Base-by-base conservation (phyloP, 2,329 filamentous ascomycete genomes). In the Fusarium veterinarium region DNA sequence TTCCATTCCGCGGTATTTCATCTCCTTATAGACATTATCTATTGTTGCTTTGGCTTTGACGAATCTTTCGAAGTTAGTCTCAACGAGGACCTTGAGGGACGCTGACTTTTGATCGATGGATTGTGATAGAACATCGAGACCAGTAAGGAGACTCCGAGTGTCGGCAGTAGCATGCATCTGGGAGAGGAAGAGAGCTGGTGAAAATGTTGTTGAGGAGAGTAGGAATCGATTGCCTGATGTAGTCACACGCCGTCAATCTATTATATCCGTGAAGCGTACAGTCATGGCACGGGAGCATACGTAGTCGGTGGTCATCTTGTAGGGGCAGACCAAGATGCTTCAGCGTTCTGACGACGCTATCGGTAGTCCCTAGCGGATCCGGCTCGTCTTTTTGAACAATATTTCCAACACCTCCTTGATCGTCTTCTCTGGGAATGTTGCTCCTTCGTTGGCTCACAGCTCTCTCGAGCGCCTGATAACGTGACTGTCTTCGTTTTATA, bases 81-180 rank as follows among this genome's bases (percentile, higher is more conserved):
- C 96, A 30, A 99, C 96, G 23, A 99, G 88, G 16, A 97, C 93
- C 80, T 99, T 99, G 69, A 99, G 88, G 8, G 95, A 98, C 0
- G 95, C 96, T 0, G 95, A 98, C 82, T 99, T 99, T 83, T 98
- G 94, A 78, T 98, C 96, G 78, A 99, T 99, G 2, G 95, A 98
- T 69, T 90, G 90, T 23, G 95, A 96, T 25, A 99, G 89, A 66
- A 93, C 91, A 75, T 97, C 93, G 25, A 99, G 89, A 6, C 96
- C 97, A 53, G 90, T 87, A 17, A 97, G 86, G 3, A 99, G 86
- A 49, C 91, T 90, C 75, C 94, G 89, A 2, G 95, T 97, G 61
- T 95, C 95, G 60, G 93, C 95, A 52, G 91, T 89, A 67, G 93
- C 91, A 81, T 99, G 97, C 73, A 97, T 92, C 81, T 98, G 94